Base-by-base conservation (phyloP, 2,329 filamentous ascomycete genomes). In the Didymella segeticola region DNA sequence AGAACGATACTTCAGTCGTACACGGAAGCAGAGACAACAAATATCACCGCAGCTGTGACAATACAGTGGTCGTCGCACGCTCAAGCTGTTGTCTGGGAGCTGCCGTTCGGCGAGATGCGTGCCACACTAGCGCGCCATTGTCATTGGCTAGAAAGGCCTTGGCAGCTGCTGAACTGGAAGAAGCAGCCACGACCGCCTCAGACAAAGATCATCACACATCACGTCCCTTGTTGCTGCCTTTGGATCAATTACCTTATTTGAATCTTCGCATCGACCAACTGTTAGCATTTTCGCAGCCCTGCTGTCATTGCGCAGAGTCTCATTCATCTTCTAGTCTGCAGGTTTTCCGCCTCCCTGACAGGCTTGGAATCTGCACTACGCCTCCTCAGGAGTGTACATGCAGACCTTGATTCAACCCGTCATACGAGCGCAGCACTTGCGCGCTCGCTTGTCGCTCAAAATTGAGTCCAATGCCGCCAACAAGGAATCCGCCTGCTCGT, bases 201-300 rank as follows among this genome's bases (percentile, higher is more conserved):
- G 65, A 70, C 68, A 71, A 70, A 71, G 59, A 72, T 70, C 69
- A 71, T 64, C 68, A 69, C 65, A 66, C 64, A 52, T 53, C 61
- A 53, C 49, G 56, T 55, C 56, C 47, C 60, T 51, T 57, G 46
- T 59, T 61, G 55, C 60, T 58, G 41, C 46, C 58, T 61, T 66
- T 49, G 49, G 45, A 41, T 31, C 43, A 30, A 56, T 63, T 54
- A 43, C 47, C 58, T 62, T 62, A 51, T 46, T 62, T 61, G 53
- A 53, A 50, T 60, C 50, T 37, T 37, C 45, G 33, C 52, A 49
- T 53, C 52, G 19, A 46, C 38, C 59, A 50, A 54, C 53, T 53
- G 53, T 55, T 39, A 55, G 33, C 36, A 49, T 57, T 55, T 57
- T 41, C 51, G 50, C 57, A 30, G 34, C 49, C 43, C 60, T 39